Evolutionary conservation across 768 basidiomycete species (phyloP), one percentile per base, ranked within the genome.

Genomic region (Suillus variegatus): DNA sequence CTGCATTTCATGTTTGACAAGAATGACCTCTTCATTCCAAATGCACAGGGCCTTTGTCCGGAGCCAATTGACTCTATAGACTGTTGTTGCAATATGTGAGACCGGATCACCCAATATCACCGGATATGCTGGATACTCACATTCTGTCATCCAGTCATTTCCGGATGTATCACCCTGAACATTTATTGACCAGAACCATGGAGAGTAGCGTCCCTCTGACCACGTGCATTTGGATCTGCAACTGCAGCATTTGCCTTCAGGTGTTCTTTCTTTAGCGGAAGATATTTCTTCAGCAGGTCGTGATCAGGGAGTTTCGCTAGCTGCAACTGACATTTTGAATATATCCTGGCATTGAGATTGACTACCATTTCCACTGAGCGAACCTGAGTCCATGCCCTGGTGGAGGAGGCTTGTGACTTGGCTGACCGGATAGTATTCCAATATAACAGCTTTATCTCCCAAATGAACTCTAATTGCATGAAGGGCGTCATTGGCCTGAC

Each of bases 401-500:
- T 60, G 2, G 20, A 64, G 9, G 20, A 16, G 0, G 46, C 18
- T 20, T 66, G 55, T 47, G 51, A 57, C 18, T 49, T 58, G 12
- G 65, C 44, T 22, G 63, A 46, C 18, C 46, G 9, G 51, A 66
- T 44, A 9, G 47, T 56, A 5, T 43, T 60, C 6, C 25, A 58
- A 66, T 7, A 66, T 43, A 14, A 66, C 56, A 10, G 69, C 60
- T 44, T 69, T 71, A 28, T 71, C 32, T 2, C 61, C 63, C 4
- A 70, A 46, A 7, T 63, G 47, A 5, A 62, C 13, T 14, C 63
- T 4, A 10, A 71, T 22, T 2, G 47, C 51, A 2, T 71, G 60
- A 10, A 71, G 64, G 13, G 64, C 54, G 40, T 71, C 69, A 61
- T 71, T 71, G 10, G 69, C 70, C n/a, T 70, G 65, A 4, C 64